A percentile compares a stretch with the other conserved stretches of the same genome.
Evolutionary conservation across 805 yeast species (phyloP).

Genomic region (Brettanomyces bruxellensis): DNA sequence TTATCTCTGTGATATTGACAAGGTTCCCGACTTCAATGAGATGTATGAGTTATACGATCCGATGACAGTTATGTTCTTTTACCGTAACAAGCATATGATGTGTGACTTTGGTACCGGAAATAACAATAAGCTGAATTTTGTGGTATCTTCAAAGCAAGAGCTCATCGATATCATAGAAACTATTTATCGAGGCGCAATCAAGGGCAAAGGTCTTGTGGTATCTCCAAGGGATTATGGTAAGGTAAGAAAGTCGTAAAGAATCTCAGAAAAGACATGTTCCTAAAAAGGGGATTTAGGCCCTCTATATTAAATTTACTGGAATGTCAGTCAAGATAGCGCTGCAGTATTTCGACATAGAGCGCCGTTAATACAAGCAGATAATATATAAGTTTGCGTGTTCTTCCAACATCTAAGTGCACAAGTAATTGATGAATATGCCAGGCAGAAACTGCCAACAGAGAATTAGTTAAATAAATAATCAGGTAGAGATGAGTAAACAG

Average conservation of each 20-base stretch:
- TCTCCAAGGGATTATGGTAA: conserved; percentile 67
- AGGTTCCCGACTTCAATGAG: conserved; percentile 83
- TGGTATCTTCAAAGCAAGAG: conserved; percentile 72
- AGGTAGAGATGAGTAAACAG: too few species aligned
- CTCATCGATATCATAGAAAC: conserved; percentile 86
- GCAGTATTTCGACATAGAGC: too few species aligned
- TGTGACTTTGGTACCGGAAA: conserved; percentile 98
- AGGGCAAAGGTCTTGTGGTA: conserved; percentile 85
- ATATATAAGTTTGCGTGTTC: too few species aligned
- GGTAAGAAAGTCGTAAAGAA: conserved; percentile 7
- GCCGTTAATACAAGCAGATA: too few species aligned
- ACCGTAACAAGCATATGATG: conserved; percentile 91
- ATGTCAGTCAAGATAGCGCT: too few species aligned
- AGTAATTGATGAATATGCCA: too few species aligned
- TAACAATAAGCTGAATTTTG: conserved; percentile 86
- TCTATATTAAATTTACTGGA: too few species aligned
- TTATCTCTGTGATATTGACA: conserved; percentile 80
- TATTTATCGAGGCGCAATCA: conserved; percentile 81
- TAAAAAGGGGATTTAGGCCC: too few species aligned
- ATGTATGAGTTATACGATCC: conserved; percentile 91
- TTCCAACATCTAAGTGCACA: too few species aligned
- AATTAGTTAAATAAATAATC: too few species aligned
- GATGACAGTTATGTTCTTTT: conserved; percentile 88
- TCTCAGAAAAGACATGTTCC: too few species aligned
- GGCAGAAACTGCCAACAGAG: too few species aligned